Evolutionary conservation across 768 basidiomycete genomes (phyloP).

Genomic region (Hygrocybe punicea): DNA sequence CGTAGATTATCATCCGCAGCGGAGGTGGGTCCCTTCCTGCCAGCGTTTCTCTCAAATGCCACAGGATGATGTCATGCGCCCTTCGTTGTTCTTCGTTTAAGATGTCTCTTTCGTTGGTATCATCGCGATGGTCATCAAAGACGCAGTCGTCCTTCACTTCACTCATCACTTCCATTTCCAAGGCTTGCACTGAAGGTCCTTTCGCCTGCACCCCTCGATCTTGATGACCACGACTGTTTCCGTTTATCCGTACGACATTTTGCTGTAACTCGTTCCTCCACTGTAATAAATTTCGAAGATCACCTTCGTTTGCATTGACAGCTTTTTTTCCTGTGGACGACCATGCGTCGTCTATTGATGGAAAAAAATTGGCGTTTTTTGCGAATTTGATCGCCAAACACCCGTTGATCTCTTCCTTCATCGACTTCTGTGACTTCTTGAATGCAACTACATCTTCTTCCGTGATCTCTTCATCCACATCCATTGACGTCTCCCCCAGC

Average conservation of each 20-base stretch:
- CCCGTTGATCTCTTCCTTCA: too few relatives aligned
- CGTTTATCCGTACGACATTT: too few relatives aligned
- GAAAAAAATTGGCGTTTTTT: not conserved
- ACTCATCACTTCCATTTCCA: too few relatives aligned
- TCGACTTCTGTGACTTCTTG: too few relatives aligned
- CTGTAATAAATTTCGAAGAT: not conserved
- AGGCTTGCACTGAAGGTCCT: too few relatives aligned
- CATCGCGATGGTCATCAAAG: not conserved
- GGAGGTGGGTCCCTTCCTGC: conserved; percentile 19
- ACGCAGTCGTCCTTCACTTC: too few relatives aligned
- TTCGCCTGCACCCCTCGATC: too few relatives aligned
- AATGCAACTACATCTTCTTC: too few relatives aligned
- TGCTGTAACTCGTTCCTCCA: not conserved
- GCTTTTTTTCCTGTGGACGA: not conserved
- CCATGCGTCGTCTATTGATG: not conserved
- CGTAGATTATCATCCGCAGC: conserved; percentile 38
- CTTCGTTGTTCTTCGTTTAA: conserved; percentile 33
- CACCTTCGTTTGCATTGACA: not conserved
- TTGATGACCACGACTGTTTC: too few relatives aligned
- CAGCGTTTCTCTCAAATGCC: conserved; percentile 24
- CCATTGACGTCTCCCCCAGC: too few relatives aligned
- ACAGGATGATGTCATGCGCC: conserved; percentile 37
- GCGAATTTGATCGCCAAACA: not conserved
- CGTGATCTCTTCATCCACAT: too few relatives aligned
- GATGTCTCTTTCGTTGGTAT: conserved; percentile 9